phyloP scores from a whole-genome alignment of 148 eudicot species.

The Rhododendron henanense region DNA sequence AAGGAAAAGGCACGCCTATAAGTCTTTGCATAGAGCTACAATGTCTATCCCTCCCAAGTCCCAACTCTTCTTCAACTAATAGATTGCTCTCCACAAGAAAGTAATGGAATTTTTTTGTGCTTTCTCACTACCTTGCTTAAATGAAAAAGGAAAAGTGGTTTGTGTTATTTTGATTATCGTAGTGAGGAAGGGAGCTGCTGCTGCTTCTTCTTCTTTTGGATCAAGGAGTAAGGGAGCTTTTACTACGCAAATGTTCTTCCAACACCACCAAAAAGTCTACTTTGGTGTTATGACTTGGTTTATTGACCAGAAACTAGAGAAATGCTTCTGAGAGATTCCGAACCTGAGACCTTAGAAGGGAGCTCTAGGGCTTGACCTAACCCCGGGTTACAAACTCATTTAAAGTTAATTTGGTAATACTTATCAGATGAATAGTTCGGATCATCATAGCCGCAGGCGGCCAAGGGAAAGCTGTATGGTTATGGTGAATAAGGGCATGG shows the following conservation, averaged over 20 bases:
- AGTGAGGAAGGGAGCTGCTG: background rate
- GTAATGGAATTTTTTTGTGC: background rate
- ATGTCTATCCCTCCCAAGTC: background rate
- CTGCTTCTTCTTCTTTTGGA: background rate
- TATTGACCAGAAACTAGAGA: background rate
- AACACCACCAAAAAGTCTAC: background rate
- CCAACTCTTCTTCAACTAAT: background rate
- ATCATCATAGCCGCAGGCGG: too few species aligned
- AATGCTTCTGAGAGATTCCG: background rate
- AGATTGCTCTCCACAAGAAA: background rate
- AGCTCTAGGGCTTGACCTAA: too few species aligned
- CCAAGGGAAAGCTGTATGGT: too few species aligned
- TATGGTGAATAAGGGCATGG: too few species aligned
- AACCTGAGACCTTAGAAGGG: background rate
- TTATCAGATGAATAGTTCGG: background rate
- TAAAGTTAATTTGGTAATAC: background rate
- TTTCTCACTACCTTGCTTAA: background rate
- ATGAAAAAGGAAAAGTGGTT: background rate
- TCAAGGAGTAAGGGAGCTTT: background rate
- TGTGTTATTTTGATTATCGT: too few species aligned
- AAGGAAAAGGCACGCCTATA: background rate
- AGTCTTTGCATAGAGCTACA: background rate
- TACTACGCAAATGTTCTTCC: background rate
- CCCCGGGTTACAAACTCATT: background rate
- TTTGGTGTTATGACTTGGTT: background rate